phyloP scores from a whole-genome alignment of 345 rosid species.

The Eutrema japonicum region DNA sequence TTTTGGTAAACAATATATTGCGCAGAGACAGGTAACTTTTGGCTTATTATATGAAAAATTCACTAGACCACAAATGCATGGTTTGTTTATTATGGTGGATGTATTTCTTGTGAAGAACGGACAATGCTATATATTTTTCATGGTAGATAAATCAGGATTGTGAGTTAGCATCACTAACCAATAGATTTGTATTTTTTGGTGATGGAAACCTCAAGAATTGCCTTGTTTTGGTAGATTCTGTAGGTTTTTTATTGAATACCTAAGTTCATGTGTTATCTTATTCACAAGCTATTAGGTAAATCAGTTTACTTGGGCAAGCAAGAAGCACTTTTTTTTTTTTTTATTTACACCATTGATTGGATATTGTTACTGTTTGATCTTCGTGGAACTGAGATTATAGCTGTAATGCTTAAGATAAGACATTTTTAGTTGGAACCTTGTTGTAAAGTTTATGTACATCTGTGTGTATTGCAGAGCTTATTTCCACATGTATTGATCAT shows the following conservation, averaged over 20 bases:
- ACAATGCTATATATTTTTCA: conserved; percentile 9
- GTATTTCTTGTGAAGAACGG: not conserved
- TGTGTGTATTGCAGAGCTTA: conserved; percentile 24
- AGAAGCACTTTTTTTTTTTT: conserved; percentile 1
- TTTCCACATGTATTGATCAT: conserved; percentile 30
- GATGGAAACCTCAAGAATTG: conserved; percentile 17
- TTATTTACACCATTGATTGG: not conserved
- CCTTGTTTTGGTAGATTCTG: conserved; percentile 27
- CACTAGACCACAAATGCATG: not conserved
- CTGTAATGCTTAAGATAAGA: conserved; percentile 3
- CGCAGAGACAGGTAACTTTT: conserved; percentile 71
- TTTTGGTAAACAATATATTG: conserved; percentile 77
- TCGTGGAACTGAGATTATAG: conserved; percentile 5
- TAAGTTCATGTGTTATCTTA: conserved; percentile 14
- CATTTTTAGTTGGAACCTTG: conserved; percentile 14
- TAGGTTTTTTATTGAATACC: not conserved
- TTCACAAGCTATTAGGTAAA: conserved; percentile 11
- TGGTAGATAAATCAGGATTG: conserved; percentile 19
- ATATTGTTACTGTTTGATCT: conserved; percentile 24
- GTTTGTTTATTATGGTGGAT: conserved; percentile 6
- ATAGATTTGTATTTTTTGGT: conserved; percentile 12
- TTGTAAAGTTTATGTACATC: conserved; percentile 1
- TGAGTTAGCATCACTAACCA: conserved; percentile 23
- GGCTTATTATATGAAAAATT: conserved; percentile 23
- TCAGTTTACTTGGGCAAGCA: not conserved